Evolutionary conservation across 2,329 filamentous ascomycete genomes (phyloP), one percentile per base, ranked within the genome.

Genomic region (Colletotrichum orbiculare): DNA sequence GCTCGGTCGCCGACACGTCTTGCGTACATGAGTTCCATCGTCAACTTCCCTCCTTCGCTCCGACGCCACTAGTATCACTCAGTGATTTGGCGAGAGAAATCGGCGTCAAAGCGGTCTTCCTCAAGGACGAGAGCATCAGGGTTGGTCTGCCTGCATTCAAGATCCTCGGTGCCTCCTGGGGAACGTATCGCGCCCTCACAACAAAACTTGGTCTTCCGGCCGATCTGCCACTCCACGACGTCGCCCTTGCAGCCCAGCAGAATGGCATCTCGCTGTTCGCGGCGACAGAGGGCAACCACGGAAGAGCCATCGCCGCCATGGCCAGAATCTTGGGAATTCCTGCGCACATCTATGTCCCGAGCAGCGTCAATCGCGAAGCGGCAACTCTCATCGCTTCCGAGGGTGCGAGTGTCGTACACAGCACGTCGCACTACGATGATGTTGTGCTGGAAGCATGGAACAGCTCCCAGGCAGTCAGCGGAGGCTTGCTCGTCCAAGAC

Each of bases 121-220:
- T 94, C 68, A 95, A 95, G 72, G 87, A 94, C 70, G 91, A 95
- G 74, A 88, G 85, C 35, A 80, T 77, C 57, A 85, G 91, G 6
- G 86, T 93, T 42, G 88, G 89, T 0, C 81, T 94, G 2, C 90
- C 90, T 0, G 85, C 91, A 0, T 95, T 94, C 81, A 96, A 96
- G 75, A 91, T 94, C 48, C 83, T 94, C 0, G 92, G 92, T 17
- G 91, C 92, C 1, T 91, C 89, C 1, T 95, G 91, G 91, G 91
- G 86, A 0, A 83, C 86, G 3, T 89, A 87, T 69, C 83, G 85
- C 7, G 86, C 89, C 12, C 71, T 92, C 7, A 73, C 78, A 0
- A 71, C 77, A 1, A 74, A 77, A 8, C 74, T 88, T 0, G 74
- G 72, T 2, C 74, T 88, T 0, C 74, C 81, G 0, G 67, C 79